These are phyloP conservation scores for Amphichorda felina DNA, from an alignment of 2,329 filamentous ascomycete species.

Conservation along the genomic window DNA sequence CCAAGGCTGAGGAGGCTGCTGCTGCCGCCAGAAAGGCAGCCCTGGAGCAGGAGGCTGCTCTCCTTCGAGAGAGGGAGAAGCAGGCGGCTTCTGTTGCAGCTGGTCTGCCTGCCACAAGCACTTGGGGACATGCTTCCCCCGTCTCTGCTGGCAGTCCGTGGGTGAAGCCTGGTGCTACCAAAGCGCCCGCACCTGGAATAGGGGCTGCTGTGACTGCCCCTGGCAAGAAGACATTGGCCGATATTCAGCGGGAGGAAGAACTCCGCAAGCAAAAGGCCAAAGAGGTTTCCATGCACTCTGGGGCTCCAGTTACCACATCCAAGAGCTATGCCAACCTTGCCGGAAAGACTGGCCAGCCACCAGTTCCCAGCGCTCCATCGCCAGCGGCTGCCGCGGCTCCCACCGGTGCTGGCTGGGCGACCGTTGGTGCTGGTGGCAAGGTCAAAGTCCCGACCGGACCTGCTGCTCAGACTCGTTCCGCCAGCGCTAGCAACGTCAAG, in stretches of 20 bases:
- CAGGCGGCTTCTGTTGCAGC: constrained; percentile 43
- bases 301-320: constrained; percentile 38
- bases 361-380: constrained; percentile 18
- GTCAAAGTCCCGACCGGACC: constrained; percentile 58
- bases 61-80: constrained; percentile 47
- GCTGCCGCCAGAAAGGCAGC: constrained; percentile 65
- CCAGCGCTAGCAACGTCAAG: constrained; percentile 31
- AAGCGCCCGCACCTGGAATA: constrained; percentile 17
- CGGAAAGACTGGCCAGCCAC: constrained; percentile 48
- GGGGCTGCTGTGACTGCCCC: constrained; percentile 12
- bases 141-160: constrained; percentile 54
- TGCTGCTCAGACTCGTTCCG: constrained; percentile 32
- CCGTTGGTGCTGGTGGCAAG: constrained; percentile 88
- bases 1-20: constrained; percentile 74
- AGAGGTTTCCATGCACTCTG: constrained; percentile 35
- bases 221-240: constrained; percentile 80
- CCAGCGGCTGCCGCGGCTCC: constrained; percentile 28
- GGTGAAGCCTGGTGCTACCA: constrained; percentile 48
- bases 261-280: constrained; percentile 64
- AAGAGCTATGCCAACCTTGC: constrained; percentile 96
- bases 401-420: constrained; percentile 66
- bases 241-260: constrained; percentile 96
- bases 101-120: constrained; percentile 77
- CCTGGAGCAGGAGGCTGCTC: constrained; percentile 65
- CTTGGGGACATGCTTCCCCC: constrained; percentile 75